phyloP scores from a whole-genome alignment of 306 rosid species.

The Neltuma alba region DNA sequence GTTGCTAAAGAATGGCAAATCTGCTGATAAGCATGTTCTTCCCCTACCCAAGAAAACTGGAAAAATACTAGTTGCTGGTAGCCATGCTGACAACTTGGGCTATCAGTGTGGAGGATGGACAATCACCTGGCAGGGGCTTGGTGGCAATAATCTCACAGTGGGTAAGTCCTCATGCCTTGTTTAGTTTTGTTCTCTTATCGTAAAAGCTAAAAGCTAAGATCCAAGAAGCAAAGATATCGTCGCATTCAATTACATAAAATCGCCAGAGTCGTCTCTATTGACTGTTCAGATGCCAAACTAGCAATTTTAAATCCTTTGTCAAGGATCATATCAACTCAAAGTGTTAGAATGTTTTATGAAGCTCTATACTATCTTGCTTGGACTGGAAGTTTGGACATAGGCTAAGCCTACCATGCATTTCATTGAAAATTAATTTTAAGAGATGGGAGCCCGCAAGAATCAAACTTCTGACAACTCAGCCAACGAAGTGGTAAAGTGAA shows the following conservation, averaged over 20 bases:
- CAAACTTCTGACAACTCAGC: neutral
- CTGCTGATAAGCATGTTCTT: slow-evolving; percentile 57
- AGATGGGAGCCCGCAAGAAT: neutral
- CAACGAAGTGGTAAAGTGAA: too few relatives aligned
- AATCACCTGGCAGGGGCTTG: slow-evolving; percentile 88
- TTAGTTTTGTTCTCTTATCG: neutral
- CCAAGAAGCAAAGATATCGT: neutral
- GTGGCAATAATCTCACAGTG: slow-evolving; percentile 66
- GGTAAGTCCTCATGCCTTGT: slow-evolving; percentile 51
- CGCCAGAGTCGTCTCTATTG: neutral
- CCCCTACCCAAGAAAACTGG: slow-evolving; percentile 86
- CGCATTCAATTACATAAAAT: neutral
- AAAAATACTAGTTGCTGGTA: slow-evolving; percentile 83
- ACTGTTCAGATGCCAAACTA: neutral
- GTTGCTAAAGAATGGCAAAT: slow-evolving; percentile 78
- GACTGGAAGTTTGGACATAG: neutral
- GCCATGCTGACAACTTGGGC: slow-evolving; percentile 90
- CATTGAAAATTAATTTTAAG: neutral
- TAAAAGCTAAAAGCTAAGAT: slow-evolving; percentile 6
- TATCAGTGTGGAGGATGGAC: slow-evolving; percentile 99
- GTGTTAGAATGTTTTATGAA: neutral
- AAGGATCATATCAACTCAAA: neutral
- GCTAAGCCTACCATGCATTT: neutral
- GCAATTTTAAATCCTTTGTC: neutral
- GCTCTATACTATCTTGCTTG: neutral